Percentiles rank a stretch among this genome's conserved stretches.
Evolutionary conservation across 306 rosid genomes (phyloP).

Genomic region (Lablab purpureus): DNA sequence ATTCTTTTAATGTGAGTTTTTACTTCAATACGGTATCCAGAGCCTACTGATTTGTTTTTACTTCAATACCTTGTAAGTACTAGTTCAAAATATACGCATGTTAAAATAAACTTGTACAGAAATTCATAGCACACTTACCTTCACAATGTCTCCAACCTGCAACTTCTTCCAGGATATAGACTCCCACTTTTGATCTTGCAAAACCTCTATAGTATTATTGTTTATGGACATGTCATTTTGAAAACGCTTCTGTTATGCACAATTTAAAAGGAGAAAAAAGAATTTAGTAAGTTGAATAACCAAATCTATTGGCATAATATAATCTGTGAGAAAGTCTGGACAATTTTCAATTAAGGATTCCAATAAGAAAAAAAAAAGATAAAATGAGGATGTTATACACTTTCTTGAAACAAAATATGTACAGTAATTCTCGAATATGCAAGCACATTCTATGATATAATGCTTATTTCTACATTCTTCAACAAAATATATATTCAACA

Average conservation of each 20-base stretch:
- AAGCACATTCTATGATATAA: slow-evolving; percentile 36
- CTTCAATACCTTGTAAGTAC: not conserved
- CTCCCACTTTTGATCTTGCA: slow-evolving; percentile 90
- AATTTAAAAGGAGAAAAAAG: slow-evolving; percentile 37
- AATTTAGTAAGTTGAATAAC: slow-evolving; percentile 32
- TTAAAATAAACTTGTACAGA: slow-evolving; percentile 42
- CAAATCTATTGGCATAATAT: slow-evolving; percentile 22
- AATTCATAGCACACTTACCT: slow-evolving; percentile 65
- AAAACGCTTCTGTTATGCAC: slow-evolving; percentile 82
- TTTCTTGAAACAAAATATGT: slow-evolving; percentile 31
- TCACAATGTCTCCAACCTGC: slow-evolving; percentile 95
- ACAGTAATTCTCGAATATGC: slow-evolving; percentile 11
- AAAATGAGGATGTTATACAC: slow-evolving; percentile 16
- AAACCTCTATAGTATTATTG: slow-evolving; percentile 72
- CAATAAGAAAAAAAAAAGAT: not conserved
- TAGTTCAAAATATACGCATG: slow-evolving; percentile 23
- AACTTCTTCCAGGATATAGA: slow-evolving; percentile 84
- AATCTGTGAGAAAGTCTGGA: slow-evolving; percentile 15
- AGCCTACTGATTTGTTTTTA: too few relatives aligned
- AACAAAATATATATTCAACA: slow-evolving; percentile 8
- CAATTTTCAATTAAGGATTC: slow-evolving; percentile 23
- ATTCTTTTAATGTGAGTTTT: too few relatives aligned
- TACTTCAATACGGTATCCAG: too few relatives aligned
- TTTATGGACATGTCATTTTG: slow-evolving; percentile 95
- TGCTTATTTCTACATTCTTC: slow-evolving; percentile 2